These are phyloP conservation scores for Ceratocystis smalleyi DNA, from an alignment of 2,329 filamentous ascomycete species.

Conservation along the genomic window DNA sequence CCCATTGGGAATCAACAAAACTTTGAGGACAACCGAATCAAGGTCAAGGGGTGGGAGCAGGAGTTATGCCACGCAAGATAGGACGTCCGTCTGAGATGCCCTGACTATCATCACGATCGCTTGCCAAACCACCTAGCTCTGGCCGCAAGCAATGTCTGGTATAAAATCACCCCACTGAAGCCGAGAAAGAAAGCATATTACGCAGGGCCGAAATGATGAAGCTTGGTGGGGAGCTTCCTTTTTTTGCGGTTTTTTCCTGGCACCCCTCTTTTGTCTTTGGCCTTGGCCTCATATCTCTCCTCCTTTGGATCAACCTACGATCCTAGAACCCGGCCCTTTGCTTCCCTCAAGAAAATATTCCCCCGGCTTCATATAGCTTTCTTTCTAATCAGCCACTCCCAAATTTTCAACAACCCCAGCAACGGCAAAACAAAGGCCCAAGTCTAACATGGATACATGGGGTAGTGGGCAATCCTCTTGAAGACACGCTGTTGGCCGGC, in stretches of 20 bases:
- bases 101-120: neutral
- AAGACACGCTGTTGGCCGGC: neutral
- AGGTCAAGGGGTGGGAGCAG: neutral
- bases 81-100: neutral
- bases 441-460: neutral
- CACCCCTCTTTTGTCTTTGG: neutral
- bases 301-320: slow-evolving; percentile 1
- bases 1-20: no score
- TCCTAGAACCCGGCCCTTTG: neutral
- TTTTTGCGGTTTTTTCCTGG: neutral
- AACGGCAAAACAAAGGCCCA: neutral
- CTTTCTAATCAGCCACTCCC: neutral
- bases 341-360: neutral
- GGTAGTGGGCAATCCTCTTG: neutral
- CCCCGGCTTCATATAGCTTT: neutral
- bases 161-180: neutral
- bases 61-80: neutral
- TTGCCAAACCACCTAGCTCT: neutral
- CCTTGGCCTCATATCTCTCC: neutral
- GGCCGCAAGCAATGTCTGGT: neutral
- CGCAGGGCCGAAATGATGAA: neutral
- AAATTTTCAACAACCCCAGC: neutral
- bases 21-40: no score
- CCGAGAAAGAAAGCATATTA: neutral
- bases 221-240: neutral